Evolutionary conservation across 1,284 basidiomycete genomes (phyloP).

Genomic region (Rhodotorula mucilaginosa): DNA sequence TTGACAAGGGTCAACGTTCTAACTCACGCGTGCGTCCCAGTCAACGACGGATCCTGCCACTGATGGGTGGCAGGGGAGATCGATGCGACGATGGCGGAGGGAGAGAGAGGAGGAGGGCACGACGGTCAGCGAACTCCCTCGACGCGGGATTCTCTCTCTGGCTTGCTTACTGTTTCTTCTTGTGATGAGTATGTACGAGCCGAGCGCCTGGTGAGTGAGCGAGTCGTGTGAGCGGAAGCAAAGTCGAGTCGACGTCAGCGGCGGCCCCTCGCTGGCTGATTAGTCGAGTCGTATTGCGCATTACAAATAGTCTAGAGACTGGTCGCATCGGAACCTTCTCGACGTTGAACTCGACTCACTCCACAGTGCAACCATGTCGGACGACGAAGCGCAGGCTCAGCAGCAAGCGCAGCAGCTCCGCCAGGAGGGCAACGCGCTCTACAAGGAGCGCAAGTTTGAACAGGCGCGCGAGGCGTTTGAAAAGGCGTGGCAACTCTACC

Average conservation of each 20-base stretch:
- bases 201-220: background rate
- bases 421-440: conserved; percentile 72
- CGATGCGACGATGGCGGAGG: background rate
- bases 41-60: background rate
- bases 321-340: conserved; percentile 1
- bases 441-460: conserved; percentile 62
- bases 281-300: too few relatives aligned
- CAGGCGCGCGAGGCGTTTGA: conserved; percentile 50
- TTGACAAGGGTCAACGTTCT: too few relatives aligned
- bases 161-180: background rate
- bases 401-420: conserved; percentile 52
- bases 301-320: background rate
- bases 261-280: too few relatives aligned
- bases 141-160: background rate
- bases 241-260: too few relatives aligned
- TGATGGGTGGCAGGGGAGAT: too few relatives aligned
- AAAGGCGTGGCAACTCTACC: conserved; percentile 84
- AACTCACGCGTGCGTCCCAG: background rate
- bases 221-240: background rate
- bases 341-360: background rate
- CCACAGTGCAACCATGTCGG: conserved; percentile 18
- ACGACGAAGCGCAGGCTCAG: conserved; percentile 9
- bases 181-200: background rate
- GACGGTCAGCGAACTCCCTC: background rate
- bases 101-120: background rate